Evolutionary conservation across 2,329 filamentous ascomycete genomes (phyloP).

Genomic region (Colletotrichum tamarilloi): DNA sequence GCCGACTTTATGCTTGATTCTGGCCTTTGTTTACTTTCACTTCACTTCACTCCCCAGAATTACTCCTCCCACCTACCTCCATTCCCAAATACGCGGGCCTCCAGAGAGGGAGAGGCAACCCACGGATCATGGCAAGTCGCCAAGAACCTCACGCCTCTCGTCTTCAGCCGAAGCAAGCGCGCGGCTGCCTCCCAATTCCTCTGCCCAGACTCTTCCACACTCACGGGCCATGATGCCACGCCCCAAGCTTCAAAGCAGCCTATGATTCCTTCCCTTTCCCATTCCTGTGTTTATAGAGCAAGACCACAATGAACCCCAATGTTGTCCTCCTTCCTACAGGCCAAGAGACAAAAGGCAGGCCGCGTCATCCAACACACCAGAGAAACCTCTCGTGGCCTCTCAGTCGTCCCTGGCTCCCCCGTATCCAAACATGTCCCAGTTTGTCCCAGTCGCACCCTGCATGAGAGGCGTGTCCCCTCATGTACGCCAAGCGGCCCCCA

Average conservation of each 20-base stretch:
- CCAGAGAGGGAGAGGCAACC: background rate
- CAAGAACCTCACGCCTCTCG: background rate
- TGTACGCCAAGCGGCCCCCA: slow-evolving; percentile 29
- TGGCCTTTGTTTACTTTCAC: background rate
- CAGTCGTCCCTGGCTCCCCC: background rate
- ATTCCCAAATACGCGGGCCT: background rate
- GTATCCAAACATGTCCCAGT: background rate
- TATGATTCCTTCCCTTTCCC: background rate
- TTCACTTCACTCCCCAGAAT: background rate
- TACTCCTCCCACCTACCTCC: background rate
- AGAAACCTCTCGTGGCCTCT: background rate
- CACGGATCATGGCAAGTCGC: background rate
- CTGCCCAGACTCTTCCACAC: background rate
- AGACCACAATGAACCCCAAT: background rate
- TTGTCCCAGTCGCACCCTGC: slow-evolving; percentile 21
- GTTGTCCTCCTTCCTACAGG: background rate
- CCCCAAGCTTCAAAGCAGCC: background rate
- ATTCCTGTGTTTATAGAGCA: background rate
- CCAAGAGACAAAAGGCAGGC: slow-evolving; percentile 10
- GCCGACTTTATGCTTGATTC: background rate
- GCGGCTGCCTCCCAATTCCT: slow-evolving; percentile 15
- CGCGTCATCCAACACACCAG: slow-evolving; percentile 20
- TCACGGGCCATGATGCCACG: background rate
- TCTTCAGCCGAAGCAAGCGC: slow-evolving; percentile 16
- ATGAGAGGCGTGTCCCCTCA: background rate